These are phyloP conservation scores for Kalaharituber pfeilii DNA, from an alignment of 2,329 filamentous ascomycete species.

Conservation along the genomic window DNA sequence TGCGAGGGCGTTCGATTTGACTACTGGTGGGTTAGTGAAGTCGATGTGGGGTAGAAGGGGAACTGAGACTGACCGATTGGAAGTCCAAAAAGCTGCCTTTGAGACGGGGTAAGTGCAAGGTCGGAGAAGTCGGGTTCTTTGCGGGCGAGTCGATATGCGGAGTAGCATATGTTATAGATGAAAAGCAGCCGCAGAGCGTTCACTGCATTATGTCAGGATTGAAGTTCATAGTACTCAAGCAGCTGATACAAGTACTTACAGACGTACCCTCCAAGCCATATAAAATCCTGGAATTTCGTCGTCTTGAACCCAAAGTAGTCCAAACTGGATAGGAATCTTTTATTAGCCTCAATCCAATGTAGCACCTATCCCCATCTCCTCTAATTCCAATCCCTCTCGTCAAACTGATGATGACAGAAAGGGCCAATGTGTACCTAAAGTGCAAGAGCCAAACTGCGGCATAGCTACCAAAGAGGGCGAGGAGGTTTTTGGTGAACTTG, in stretches of 20 bases:
- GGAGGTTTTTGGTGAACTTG: constrained; percentile 50
- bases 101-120: constrained; percentile 76
- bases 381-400: too few species aligned
- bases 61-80: constrained; percentile 2
- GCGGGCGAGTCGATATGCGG: constrained; percentile 54
- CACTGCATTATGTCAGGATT: background rate
- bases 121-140: constrained; percentile 63
- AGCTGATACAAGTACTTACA: background rate
- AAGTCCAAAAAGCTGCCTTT: constrained; percentile 70
- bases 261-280: background rate
- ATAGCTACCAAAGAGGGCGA: constrained; percentile 31
- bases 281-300: too few species aligned
- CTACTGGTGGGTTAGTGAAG: background rate
- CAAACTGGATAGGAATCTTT: too few species aligned
- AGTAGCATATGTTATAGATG: constrained; percentile 51
- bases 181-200: constrained; percentile 38
- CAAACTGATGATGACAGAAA: too few species aligned
- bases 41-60: background rate
- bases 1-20: background rate
- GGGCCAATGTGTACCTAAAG: background rate
- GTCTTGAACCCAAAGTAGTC: too few species aligned
- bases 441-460: background rate
- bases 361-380: too few species aligned
- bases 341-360: too few species aligned
- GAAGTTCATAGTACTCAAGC: background rate